Percentiles rank a stretch among this genome's conserved stretches.
These are phyloP conservation scores for Stachybotrys chlorohalonatus DNA, from an alignment of 2,329 filamentous ascomycete genomes.

Conservation along the genomic window DNA sequence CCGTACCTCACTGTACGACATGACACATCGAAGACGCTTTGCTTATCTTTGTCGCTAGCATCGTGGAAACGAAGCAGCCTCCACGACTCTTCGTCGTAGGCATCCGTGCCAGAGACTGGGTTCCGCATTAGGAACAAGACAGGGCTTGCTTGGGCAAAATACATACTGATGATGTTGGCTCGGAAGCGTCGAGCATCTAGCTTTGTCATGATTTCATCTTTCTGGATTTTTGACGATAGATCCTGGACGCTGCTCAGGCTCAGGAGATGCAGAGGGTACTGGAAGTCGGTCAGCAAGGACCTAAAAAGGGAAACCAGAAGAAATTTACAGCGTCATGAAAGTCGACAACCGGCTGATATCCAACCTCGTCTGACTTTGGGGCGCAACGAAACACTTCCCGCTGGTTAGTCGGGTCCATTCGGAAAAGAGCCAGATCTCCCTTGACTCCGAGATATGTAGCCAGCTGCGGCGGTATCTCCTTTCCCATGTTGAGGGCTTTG, in stretches of 20 bases:
- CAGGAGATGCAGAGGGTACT: slow-evolving; percentile 64
- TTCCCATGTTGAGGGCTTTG: slow-evolving; percentile 45
- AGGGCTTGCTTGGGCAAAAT: neutral
- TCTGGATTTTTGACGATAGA: slow-evolving; percentile 47
- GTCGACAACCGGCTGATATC: slow-evolving; percentile 56
- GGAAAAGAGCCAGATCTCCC: slow-evolving; percentile 59
- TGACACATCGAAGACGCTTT: slow-evolving; percentile 40
- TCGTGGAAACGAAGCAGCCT: slow-evolving; percentile 46
- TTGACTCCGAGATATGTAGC: slow-evolving; percentile 57
- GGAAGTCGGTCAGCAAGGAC: neutral
- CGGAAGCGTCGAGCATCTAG: slow-evolving; percentile 59
- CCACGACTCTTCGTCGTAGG: slow-evolving; percentile 66
- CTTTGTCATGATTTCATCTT: slow-evolving; percentile 34
- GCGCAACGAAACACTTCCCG: slow-evolving; percentile 53
- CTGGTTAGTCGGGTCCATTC: slow-evolving; percentile 48
- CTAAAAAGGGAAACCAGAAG: neutral
- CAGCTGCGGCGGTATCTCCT: slow-evolving; percentile 53
- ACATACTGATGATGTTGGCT: slow-evolving; percentile 59
- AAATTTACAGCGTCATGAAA: slow-evolving; percentile 60
- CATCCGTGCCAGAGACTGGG: slow-evolving; percentile 49
- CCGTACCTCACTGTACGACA: slow-evolving; percentile 55
- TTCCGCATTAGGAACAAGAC: neutral
- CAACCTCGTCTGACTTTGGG: slow-evolving; percentile 46
- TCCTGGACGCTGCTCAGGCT: slow-evolving; percentile 56
- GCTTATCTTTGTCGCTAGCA: slow-evolving; percentile 9